Percentiles rank a stretch among this genome's conserved stretches.
These are phyloP conservation scores for Tuber magnatum DNA, from an alignment of 495 filamentous ascomycete genomes.

Conservation along the genomic window DNA sequence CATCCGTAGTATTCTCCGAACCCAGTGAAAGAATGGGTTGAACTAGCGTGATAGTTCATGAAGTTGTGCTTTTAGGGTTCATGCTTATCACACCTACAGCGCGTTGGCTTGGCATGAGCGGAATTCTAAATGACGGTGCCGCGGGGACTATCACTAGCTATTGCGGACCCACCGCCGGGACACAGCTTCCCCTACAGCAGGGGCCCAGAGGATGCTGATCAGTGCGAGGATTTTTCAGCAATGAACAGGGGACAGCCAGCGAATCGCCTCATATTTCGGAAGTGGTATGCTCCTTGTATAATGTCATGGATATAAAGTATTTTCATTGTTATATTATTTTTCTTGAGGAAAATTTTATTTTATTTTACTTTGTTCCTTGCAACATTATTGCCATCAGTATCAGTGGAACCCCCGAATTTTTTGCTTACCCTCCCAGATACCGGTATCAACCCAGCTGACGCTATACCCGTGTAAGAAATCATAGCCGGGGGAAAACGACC, in stretches of 20 bases:
- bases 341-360: not conserved
- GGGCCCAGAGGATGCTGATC: not conserved
- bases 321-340: not conserved
- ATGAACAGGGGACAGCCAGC: not conserved
- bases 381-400: not conserved
- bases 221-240: not conserved
- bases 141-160: conserved; percentile 10
- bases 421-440: not conserved
- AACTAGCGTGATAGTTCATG: conserved; percentile 24
- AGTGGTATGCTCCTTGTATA: not conserved
- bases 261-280: not conserved
- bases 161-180: conserved; percentile 22
- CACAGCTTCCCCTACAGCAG: not conserved
- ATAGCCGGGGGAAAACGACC: conserved; percentile 11
- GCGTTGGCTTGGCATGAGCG: not conserved
- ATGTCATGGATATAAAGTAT: not conserved
- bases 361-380: not conserved
- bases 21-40: not conserved
- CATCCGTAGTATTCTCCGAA: conserved; percentile 18
- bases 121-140: conserved; percentile 14
- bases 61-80: conserved; percentile 6
- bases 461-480: conserved; percentile 20
- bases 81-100: not conserved
- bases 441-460: not conserved
- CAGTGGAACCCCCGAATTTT: not conserved